Conservation (phyloP, 139 green algal genomes). For the Helicosporidium sp. region DNA sequence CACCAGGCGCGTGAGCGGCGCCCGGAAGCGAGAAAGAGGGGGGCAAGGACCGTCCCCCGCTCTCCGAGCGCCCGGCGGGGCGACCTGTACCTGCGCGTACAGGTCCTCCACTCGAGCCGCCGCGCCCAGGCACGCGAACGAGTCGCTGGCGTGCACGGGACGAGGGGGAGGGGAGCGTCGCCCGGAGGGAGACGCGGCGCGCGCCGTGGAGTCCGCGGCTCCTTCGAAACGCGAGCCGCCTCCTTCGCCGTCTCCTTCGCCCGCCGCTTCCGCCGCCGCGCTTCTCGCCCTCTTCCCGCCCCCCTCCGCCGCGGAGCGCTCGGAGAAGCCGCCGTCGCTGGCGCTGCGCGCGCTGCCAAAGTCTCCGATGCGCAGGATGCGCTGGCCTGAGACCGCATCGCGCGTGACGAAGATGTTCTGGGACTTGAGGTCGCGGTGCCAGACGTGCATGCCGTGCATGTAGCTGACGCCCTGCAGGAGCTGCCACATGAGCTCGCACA, state of each 20-base stretch:
- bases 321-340: conserved; percentile 20
- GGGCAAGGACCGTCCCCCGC: neutral
- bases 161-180: no score
- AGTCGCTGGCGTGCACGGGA: neutral
- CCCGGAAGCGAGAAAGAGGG: conserved; percentile 17
- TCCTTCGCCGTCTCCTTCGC: no score
- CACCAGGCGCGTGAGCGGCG: conserved; percentile 51
- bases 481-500: conserved; percentile 50
- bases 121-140: neutral
- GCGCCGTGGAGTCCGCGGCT: no score
- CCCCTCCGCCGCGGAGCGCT: no score
- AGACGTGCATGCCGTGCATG: conserved; percentile 62
- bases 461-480: conserved; percentile 43
- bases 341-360: conserved; percentile 59
- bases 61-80: neutral
- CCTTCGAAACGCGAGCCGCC: no score
- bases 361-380: conserved; percentile 48
- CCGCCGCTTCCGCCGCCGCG: no score
- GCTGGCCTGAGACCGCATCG: conserved; percentile 15
- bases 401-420: conserved; percentile 58
- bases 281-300: no score
- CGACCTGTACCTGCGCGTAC: conserved; percentile 2
- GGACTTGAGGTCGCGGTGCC: conserved; percentile 72
- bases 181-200: no score
- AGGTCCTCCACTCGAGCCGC: conserved; percentile 2